phyloP scores from a whole-genome alignment of 257 asterid genomes.

The Fraxinus quadrangulata region DNA sequence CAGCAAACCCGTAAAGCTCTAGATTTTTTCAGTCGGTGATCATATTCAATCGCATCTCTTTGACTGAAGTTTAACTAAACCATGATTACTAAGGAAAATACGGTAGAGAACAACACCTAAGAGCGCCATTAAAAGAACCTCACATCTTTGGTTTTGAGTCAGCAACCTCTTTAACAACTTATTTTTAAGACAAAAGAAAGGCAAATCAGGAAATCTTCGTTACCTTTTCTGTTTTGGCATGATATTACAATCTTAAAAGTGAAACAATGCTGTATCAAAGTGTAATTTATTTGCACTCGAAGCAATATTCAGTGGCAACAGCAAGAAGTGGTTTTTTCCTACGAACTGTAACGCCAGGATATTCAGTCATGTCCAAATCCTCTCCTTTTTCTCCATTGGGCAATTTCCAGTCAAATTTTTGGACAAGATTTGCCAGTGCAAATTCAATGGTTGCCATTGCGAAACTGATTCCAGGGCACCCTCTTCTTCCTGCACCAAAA shows the following conservation, averaged over 20 bases:
- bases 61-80: not conserved
- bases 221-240: too few species aligned
- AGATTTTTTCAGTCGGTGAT: too few species aligned
- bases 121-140: too few species aligned
- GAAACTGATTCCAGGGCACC: constrained; percentile 9
- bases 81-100: not conserved
- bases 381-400: constrained; percentile 27
- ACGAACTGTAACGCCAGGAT: constrained; percentile 28
- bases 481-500: not conserved
- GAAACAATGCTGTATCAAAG: not conserved
- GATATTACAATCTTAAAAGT: not conserved
- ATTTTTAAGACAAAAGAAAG: not conserved
- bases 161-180: not conserved
- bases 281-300: not conserved
- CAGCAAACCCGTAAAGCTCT: too few species aligned
- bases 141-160: not conserved
- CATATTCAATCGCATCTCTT: not conserved
- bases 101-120: not conserved
- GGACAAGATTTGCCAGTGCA: constrained; percentile 40
- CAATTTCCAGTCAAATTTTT: constrained; percentile 41
- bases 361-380: constrained; percentile 46
- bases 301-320: constrained; percentile 20
- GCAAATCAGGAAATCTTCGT: not conserved
- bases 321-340: constrained; percentile 40
- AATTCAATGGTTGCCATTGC: constrained; percentile 32